These are phyloP conservation scores for Phytophthora nicotianae DNA, from an alignment of 352 stramenopile species.

Conservation along the genomic window DNA sequence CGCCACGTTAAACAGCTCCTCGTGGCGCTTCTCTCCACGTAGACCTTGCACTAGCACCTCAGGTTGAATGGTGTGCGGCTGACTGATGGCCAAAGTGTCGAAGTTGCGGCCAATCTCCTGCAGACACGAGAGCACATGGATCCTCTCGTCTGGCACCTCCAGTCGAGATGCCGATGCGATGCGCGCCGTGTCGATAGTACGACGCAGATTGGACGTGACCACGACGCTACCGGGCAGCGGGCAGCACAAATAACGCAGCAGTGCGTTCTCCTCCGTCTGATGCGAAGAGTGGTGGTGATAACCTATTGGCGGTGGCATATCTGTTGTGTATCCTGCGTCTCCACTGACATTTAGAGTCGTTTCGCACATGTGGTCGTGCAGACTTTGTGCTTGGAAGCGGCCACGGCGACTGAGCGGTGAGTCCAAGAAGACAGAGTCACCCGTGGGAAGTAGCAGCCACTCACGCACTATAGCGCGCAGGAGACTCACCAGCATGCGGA, in stretches of 20 bases:
- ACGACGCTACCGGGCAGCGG: slow-evolving; percentile 63
- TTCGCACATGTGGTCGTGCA: slow-evolving; percentile 55
- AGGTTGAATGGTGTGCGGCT: slow-evolving; percentile 46
- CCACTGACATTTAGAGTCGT: slow-evolving; percentile 15
- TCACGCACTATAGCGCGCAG: slow-evolving; percentile 63
- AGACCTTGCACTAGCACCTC: slow-evolving; percentile 34
- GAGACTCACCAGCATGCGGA: slow-evolving; percentile 49
- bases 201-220: slow-evolving; percentile 74
- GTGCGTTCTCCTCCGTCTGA: slow-evolving; percentile 26
- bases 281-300: slow-evolving; percentile 13
- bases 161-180: slow-evolving; percentile 74
- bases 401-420: slow-evolving; percentile 77
- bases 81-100: slow-evolving; percentile 80
- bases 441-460: slow-evolving; percentile 68
- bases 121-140: slow-evolving; percentile 83
- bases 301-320: not conserved
- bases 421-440: slow-evolving; percentile 85
- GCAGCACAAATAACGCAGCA: slow-evolving; percentile 55
- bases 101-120: slow-evolving; percentile 89
- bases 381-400: slow-evolving; percentile 55
- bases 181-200: slow-evolving; percentile 79
- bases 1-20: slow-evolving; percentile 74
- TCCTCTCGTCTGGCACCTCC: slow-evolving; percentile 52
- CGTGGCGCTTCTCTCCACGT: slow-evolving; percentile 48
- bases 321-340: not conserved